These are phyloP conservation scores for Setomelanomma holmii DNA, from an alignment of 2,329 filamentous ascomycete species.

Conservation along the genomic window DNA sequence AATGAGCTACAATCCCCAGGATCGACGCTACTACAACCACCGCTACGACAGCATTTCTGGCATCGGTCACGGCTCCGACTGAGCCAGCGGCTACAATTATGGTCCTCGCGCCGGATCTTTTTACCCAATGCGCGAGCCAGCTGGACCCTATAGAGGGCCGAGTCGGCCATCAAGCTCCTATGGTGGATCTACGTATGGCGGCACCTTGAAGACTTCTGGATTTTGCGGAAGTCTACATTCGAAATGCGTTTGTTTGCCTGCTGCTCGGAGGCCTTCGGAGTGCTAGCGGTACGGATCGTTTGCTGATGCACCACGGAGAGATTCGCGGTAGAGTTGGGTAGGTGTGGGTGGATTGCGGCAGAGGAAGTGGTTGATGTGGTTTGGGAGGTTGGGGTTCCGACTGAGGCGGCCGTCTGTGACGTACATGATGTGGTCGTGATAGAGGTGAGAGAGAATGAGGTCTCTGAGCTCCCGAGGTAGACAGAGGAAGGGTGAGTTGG, in stretches of 20 bases:
- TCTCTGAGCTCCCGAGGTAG: neutral
- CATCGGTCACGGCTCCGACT: too few relatives aligned
- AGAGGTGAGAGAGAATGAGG: neutral
- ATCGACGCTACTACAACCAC: too few relatives aligned
- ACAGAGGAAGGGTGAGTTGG: neutral
- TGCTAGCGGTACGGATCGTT: too few relatives aligned
- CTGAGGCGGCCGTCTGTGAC: too few relatives aligned
- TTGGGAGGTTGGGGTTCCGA: too few relatives aligned
- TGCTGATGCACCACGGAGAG: too few relatives aligned
- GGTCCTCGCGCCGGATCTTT: neutral
- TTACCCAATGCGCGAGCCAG: neutral
- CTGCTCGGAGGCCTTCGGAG: too few relatives aligned
- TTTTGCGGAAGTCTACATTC: neutral
- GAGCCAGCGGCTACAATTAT: neutral
- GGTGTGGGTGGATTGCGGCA: too few relatives aligned
- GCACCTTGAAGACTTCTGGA: neutral
- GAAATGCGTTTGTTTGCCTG: neutral
- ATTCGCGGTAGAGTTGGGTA: too few relatives aligned
- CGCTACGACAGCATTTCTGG: too few relatives aligned
- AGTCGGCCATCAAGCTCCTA: neutral
- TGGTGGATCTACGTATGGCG: neutral
- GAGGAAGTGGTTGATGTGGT: too few relatives aligned
- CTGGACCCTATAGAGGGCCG: neutral
- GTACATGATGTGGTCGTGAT: neutral
- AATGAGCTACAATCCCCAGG: too few relatives aligned